Base-by-base conservation (phyloP, 2,329 filamentous ascomycete genomes). In the Drechslerella stenobrocha region DNA sequence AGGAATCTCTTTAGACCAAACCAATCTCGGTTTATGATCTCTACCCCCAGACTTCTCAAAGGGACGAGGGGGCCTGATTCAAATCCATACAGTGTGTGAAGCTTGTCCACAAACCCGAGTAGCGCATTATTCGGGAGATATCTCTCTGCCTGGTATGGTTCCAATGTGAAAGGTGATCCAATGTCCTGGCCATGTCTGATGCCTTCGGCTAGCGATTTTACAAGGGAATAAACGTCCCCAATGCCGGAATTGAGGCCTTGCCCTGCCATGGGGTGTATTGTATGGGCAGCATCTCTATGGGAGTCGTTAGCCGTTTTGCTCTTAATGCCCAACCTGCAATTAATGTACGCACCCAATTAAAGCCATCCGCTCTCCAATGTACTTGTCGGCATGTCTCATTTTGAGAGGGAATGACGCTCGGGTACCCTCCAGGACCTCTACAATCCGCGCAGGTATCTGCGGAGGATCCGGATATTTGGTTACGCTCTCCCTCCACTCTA, bases 211-310 rank as follows among this genome's bases (percentile, higher is more conserved):
- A 98, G 87, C 0, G 85, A 85, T 70, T 81, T 82, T 4, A 86
- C 84, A 0, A 98, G 82, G 53, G 87, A 87, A 73, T 89, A 86
- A 0, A 93, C 88, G 75, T 98, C 93, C 15, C 85, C 90, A 70
- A 97, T 87, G 1, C 93, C 93, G 73, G 95, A 88, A 75, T 98
- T 98, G 11, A 98, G 81, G 0, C 93, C 93, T 77, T 97, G 93
- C 0, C 93, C 93, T 1, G 90, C 93, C 2, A 98, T 85, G 0
- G 93, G 93, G 76, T 98, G 93, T 71, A 96, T 86, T 1, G 91
- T 95, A 76, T 98, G 93, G 5, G 93, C 93, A 0, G 93, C 93
- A 71, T 98, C 93, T 67, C 93, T 73, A 52, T 37, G 20, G 20
- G 4, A 1, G 2, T 13, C 20, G 37, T 57, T 35, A 58, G 32